A percentile compares a stretch with the other conserved stretches of the same genome.
Conservation (phyloP, 2,329 filamentous ascomycete genomes). For the Pyricularia grisea region DNA sequence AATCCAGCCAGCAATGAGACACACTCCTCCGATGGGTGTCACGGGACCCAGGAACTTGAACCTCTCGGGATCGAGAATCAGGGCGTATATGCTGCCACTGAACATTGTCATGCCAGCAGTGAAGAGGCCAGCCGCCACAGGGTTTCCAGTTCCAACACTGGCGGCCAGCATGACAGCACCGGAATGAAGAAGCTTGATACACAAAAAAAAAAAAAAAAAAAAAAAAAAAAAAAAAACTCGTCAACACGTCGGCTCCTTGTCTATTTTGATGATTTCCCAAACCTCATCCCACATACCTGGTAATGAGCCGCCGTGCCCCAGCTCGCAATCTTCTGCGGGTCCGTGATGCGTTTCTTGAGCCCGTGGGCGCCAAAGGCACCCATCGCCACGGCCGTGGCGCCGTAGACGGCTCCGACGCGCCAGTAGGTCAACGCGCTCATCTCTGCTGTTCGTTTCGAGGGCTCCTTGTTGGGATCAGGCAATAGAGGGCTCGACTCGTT, state of each 20-base stretch:
- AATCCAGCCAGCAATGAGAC: conserved; percentile 56
- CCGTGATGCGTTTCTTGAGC: conserved; percentile 49
- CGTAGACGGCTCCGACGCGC: conserved; percentile 53
- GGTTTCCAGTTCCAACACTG: conserved; percentile 46
- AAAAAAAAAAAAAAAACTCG: background rate
- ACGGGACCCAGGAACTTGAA: conserved; percentile 54
- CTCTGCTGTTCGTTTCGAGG: background rate
- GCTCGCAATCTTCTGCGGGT: conserved; percentile 48
- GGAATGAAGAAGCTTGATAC: conserved; percentile 53
- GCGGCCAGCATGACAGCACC: conserved; percentile 50
- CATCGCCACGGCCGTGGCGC: conserved; percentile 49
- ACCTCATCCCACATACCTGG: conserved; percentile 35
- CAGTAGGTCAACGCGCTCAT: conserved; percentile 35
- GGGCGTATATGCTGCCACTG: conserved; percentile 54
- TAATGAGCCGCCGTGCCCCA: conserved; percentile 60
- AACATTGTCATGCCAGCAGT: conserved; percentile 59
- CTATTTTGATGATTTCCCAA: too few relatives aligned
- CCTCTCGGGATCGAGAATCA: conserved; percentile 50
- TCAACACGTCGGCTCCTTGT: background rate
- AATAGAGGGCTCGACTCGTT: background rate
- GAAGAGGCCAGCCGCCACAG: conserved; percentile 47
- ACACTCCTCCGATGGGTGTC: conserved; percentile 55
- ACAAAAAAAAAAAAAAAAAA: background rate
- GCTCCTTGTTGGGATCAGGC: background rate
- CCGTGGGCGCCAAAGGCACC: conserved; percentile 63